Percentiles rank a stretch among this genome's conserved stretches.
phyloP scores from a whole-genome alignment of 2,329 filamentous ascomycete genomes.

The Penicillium sp. region DNA sequence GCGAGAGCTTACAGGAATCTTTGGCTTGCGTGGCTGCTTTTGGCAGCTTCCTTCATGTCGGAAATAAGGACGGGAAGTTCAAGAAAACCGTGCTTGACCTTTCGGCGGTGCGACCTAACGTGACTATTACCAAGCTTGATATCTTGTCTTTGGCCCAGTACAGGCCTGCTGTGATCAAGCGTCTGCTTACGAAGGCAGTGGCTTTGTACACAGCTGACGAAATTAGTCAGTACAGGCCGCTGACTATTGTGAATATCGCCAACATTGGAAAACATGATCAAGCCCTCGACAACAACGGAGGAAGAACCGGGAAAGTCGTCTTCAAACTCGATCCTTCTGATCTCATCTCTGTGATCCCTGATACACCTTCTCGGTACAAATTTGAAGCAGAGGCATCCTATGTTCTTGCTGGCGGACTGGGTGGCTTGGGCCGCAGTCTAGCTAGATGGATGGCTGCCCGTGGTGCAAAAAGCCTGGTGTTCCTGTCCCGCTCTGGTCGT shows the following conservation, averaged over 20 bases:
- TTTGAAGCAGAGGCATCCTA: conserved; percentile 21
- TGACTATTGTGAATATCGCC: conserved; percentile 9
- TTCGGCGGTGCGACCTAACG: conserved; percentile 1
- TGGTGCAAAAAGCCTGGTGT: conserved; percentile 21
- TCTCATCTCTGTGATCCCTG: conserved; percentile 7
- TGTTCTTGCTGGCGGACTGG: conserved; percentile 27
- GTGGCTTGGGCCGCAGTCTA: conserved; percentile 25
- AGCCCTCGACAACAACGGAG: background rate
- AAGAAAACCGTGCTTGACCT: conserved; percentile 9
- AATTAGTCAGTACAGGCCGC: conserved; percentile 3
- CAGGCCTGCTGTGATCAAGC: conserved; percentile 5
- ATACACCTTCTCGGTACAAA: conserved; percentile 3
- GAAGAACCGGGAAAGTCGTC: conserved; percentile 11
- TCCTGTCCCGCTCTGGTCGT: conserved; percentile 20
- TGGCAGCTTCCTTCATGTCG: conserved; percentile 21
- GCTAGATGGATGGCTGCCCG: conserved; percentile 25
- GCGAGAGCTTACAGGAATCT: conserved; percentile 18
- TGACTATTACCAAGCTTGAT: conserved; percentile 16
- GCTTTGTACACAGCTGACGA: conserved; percentile 5
- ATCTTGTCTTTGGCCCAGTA: conserved; percentile 10
- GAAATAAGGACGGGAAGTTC: background rate
- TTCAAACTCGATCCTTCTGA: conserved; percentile 8
- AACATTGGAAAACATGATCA: conserved; percentile 10
- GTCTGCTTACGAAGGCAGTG: conserved; percentile 7
- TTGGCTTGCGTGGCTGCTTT: conserved; percentile 19